Evolutionary conservation across 306 rosid genomes (phyloP), one percentile per base, ranked within the genome.

Genomic region (Quercus bicolor): DNA sequence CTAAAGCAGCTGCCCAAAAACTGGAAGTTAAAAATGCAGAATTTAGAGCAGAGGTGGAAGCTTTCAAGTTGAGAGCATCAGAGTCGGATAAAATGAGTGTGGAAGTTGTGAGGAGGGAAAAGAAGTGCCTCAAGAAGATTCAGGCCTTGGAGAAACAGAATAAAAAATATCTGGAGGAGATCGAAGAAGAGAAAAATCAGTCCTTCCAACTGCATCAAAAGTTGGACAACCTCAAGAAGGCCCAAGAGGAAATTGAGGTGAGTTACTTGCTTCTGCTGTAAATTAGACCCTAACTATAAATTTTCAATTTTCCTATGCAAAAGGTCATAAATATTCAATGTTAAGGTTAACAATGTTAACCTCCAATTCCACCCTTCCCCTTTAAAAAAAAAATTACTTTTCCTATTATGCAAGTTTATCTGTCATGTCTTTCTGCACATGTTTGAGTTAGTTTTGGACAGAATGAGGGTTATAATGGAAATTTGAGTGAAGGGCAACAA

Each of bases 181-280:
- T 70, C 5, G 55, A 40, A 21, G 55, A 45, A 21, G 75, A 43
- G 33, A 70, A 70, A 70, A 70, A 45, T 55, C 21, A 45, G 31
- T 40, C 55, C 75, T 21, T 15, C 10, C 56, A 71, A 11, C n/a
- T 37, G 28, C 75, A 71, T 20, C 75, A 51, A 18, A 21, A 71
- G 2, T 45, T 23, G n/a, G 16, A 23, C 26, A 31, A 71, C 34
- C 31, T 71, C 33, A 71, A 21, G 57, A 43, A 71, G 57, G 31
- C 20, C 14, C 75, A 71, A 26, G 57, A 71, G 29, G 75, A 37
- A 43, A 71, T 7, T 23, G 56, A 71, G 75, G 75, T 71, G 75
- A 28, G 29, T 71, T 34, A 20, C 53, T 37, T 1, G 34, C 70
- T 68, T 68, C 28, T 68, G 53, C 54, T 68, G 26, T 23, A 29